Percentiles rank a stretch among this genome's conserved stretches.
Conservation (phyloP, 164 flowering plant species). For the Litsea cubeba region DNA sequence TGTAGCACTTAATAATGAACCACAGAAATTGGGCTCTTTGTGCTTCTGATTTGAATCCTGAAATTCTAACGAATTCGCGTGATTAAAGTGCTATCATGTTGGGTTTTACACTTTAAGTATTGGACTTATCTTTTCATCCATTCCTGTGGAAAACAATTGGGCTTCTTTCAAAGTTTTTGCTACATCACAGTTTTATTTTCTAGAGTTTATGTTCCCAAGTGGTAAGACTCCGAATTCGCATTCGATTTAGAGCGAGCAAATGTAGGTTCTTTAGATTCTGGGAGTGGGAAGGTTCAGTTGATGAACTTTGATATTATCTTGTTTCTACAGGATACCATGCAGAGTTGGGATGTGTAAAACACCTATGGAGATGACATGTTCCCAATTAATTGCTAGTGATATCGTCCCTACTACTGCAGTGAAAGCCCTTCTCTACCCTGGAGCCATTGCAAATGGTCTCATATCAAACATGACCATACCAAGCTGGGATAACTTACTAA, state of each 20-base stretch:
- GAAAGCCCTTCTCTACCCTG: slow-evolving; percentile 77
- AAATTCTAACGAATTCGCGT: too few species aligned
- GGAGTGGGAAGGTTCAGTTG: not conserved
- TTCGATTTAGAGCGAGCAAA: not conserved
- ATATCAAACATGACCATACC: slow-evolving; percentile 55
- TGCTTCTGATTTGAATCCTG: too few species aligned
- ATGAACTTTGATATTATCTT: not conserved
- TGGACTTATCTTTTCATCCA: too few species aligned
- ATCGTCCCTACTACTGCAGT: slow-evolving; percentile 62
- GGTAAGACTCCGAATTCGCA: not conserved
- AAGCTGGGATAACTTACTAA: slow-evolving; percentile 59
- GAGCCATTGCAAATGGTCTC: slow-evolving; percentile 58
- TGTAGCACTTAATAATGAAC: too few species aligned
- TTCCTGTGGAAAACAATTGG: too few species aligned
- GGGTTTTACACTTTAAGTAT: too few species aligned
- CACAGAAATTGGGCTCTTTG: too few species aligned
- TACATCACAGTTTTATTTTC: not conserved
- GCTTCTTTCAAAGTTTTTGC: too few species aligned
- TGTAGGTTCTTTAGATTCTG: not conserved
- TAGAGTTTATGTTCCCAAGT: not conserved
- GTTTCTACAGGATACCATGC: slow-evolving; percentile 61
- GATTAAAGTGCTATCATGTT: too few species aligned
- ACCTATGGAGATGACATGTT: slow-evolving; percentile 74
- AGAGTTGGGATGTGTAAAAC: slow-evolving; percentile 71
- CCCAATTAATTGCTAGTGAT: slow-evolving; percentile 79